Evolutionary conservation across 106 monocot species (phyloP), one percentile per base, ranked within the genome.

Genomic region (Posidonia australis): DNA sequence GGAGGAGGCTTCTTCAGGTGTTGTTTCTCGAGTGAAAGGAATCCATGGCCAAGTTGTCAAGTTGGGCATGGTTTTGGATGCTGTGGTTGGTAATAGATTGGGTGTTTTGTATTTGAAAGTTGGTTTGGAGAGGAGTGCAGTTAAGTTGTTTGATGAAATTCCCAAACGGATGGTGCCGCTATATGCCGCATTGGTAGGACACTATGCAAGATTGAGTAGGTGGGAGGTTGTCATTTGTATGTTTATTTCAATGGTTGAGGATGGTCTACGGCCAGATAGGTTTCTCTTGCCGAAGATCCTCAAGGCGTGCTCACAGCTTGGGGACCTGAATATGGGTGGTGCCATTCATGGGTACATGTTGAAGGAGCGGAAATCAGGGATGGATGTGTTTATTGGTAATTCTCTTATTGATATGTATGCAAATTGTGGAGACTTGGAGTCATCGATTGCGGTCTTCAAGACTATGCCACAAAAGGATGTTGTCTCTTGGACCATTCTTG

Each of bases 381-480:
- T 49, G 14, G 84, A 84, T 47, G 68, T 72, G 0, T 78, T 84
- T 23, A 65, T 81, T 5, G 72, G 72, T 16, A 84, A 84, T 56
- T 77, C 84, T 13, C 64, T 84, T 22, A 69, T 84, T 22, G 71
- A 78, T 56, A 84, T 84, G 81, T 84, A 84, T 46, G 69, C 76
- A 0, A 81, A 76, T 45, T 81, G 80, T 32, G 78, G 83, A 1
- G 73, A 83, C 42, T 30, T 83, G 9, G 49, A 53, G 6, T 73
- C 76, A 10, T 69, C 84, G 16, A 69, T 54, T 22, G 60, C 12
- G 0, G 67, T 84, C 6, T 88, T 88, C 66, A 74, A 76, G 51
- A 16, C 16, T 14, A 81, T 84, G 84, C 58, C 64, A 7, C 70
- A 74, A 11, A 73, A 48, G 19, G 81, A 84, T 30, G 67, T 84